Evolutionary conservation across 2,329 filamentous ascomycete species (phyloP).

Genomic region (Neocatenulostroma microsporum): DNA sequence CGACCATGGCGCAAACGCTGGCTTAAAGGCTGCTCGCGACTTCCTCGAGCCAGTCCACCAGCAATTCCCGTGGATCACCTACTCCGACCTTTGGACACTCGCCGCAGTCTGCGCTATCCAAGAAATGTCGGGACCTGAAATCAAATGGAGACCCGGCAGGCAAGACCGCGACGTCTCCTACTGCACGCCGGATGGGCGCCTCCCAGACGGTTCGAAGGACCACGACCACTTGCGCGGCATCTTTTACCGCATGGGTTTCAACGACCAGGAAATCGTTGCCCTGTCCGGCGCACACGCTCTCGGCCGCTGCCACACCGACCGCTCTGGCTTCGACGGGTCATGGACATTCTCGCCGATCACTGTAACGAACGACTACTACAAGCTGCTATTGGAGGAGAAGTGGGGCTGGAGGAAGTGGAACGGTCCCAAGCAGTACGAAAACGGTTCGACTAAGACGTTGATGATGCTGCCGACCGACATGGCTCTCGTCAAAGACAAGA

Average conservation of each 20-base stretch:
- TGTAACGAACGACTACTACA: conserved; percentile 92
- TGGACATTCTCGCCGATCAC: conserved; percentile 91
- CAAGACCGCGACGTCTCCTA: conserved; percentile 67
- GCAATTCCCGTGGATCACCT: conserved; percentile 90
- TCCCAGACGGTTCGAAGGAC: conserved; percentile 73
- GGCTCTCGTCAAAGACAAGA: conserved; percentile 79
- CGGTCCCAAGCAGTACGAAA: conserved; percentile 83
- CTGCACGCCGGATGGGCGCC: conserved; percentile 90
- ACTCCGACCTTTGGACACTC: conserved; percentile 96
- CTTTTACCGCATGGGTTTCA: conserved; percentile 96
- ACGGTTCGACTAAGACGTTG: conserved; percentile 74
- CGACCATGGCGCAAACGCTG: conserved; percentile 89
- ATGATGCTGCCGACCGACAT: conserved; percentile 98
- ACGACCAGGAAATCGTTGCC: conserved; percentile 93
- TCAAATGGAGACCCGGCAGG: conserved; percentile 86
- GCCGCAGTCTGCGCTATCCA: conserved; percentile 78
- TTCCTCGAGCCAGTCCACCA: conserved; percentile 88
- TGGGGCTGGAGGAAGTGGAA: conserved; percentile 90
- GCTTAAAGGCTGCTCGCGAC: conserved; percentile 74
- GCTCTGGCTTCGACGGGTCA: conserved; percentile 78
- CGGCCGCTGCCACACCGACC: conserved; percentile 81
- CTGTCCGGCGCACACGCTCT: conserved; percentile 78
- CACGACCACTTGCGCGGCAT: conserved; percentile 78
- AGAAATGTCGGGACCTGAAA: conserved; percentile 83
- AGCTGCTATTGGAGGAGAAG: conserved; percentile 80